These are phyloP conservation scores for Xylariales sp. DNA, from an alignment of 2,329 filamentous ascomycete species.

Conservation along the genomic window DNA sequence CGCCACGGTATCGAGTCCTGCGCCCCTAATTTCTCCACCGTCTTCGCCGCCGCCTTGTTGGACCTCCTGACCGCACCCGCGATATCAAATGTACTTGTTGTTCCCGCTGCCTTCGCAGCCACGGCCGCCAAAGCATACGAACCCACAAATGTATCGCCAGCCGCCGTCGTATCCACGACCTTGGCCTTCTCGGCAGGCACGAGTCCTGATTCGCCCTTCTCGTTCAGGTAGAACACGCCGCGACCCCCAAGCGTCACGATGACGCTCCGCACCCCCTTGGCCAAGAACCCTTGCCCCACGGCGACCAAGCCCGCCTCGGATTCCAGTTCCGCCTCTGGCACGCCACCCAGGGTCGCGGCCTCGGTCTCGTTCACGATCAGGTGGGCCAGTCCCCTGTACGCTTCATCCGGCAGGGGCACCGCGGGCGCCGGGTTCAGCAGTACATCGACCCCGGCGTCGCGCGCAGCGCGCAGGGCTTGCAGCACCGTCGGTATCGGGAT, in stretches of 20 bases:
- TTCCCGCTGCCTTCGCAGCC: constrained; percentile 22
- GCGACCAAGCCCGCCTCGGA: constrained; percentile 36
- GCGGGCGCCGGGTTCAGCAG: constrained; percentile 84
- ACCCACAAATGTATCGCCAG: constrained; percentile 92
- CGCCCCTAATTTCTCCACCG: constrained; percentile 61
- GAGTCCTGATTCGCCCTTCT: constrained; percentile 38
- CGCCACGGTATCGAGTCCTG: constrained; percentile 64
- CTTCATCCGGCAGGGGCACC: constrained; percentile 58
- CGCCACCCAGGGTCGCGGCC: constrained; percentile 65
- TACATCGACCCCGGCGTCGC: constrained; percentile 49
- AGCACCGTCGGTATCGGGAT: constrained; percentile 64
- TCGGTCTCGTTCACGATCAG: constrained; percentile 90
- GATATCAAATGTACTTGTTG: constrained; percentile 41
- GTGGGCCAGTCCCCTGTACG: constrained; percentile 66
- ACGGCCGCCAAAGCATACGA: constrained; percentile 75
- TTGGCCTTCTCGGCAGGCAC: constrained; percentile 62
- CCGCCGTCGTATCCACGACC: constrained; percentile 90
- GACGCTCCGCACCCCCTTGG: constrained; percentile 67
- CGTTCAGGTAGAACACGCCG: constrained; percentile 65
- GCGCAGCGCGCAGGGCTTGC: constrained; percentile 50
- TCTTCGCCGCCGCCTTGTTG: constrained; percentile 58
- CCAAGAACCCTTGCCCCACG: constrained; percentile 58
- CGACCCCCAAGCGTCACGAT: constrained; percentile 80
- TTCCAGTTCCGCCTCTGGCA: constrained; percentile 44
- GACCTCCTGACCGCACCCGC: constrained; percentile 56